Evolutionary conservation across 257 asterid genomes (phyloP).

Genomic region (Solanum dulcamara): DNA sequence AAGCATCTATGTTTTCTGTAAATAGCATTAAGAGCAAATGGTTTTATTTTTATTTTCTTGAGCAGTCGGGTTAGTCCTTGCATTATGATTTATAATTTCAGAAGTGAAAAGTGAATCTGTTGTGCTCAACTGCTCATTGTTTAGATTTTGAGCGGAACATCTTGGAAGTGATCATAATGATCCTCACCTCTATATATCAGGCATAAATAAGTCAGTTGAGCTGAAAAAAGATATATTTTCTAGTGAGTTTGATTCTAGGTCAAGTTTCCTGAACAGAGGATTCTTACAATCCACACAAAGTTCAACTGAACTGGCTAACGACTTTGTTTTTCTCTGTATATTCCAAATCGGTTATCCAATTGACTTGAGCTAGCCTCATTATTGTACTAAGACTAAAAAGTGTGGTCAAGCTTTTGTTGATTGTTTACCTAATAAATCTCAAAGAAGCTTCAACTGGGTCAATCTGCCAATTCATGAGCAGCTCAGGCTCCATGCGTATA

Average conservation of each 20-base stretch:
- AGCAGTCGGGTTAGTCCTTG: neutral
- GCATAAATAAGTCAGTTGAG: neutral
- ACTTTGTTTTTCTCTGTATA: no score
- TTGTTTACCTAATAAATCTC: neutral
- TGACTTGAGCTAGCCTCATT: neutral
- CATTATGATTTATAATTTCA: neutral
- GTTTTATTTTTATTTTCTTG: neutral
- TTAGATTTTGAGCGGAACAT: neutral
- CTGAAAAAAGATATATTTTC: neutral
- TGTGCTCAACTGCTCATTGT: neutral
- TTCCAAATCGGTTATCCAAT: no score
- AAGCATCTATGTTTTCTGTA: neutral
- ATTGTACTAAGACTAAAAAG: neutral
- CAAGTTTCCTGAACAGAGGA: neutral
- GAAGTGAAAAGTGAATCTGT: neutral
- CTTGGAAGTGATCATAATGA: neutral
- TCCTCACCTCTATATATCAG: neutral
- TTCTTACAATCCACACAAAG: neutral
- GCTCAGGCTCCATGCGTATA: neutral
- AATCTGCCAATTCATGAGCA: neutral
- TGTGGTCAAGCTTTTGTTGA: neutral
- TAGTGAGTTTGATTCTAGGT: neutral
- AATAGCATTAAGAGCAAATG: neutral
- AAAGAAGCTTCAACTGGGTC: neutral
- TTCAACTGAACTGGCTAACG: neutral